Evolutionary conservation across 306 rosid species (phyloP).

Genomic region (Vicia sativa): DNA sequence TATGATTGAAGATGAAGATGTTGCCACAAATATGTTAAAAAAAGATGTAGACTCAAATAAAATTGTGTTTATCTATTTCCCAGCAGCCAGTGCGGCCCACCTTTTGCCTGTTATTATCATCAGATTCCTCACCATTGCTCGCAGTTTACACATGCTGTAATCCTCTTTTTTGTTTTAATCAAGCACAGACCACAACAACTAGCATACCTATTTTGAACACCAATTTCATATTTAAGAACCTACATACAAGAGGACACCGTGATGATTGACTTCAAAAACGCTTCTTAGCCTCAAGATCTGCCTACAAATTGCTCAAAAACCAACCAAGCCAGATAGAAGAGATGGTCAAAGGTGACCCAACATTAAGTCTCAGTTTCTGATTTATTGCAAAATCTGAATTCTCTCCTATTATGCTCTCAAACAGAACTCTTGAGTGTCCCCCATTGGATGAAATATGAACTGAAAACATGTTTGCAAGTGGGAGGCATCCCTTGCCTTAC

Average conservation of each 20-base stretch:
- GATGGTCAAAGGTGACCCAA: neutral
- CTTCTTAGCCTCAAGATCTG: neutral
- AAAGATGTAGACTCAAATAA: constrained; percentile 4
- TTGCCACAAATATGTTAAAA: neutral
- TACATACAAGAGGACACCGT: neutral
- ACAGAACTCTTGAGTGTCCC: neutral
- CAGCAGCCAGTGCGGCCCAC: neutral
- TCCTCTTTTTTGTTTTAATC: neutral
- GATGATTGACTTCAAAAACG: neutral
- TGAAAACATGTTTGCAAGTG: neutral
- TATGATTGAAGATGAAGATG: constrained; percentile 30
- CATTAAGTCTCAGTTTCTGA: neutral
- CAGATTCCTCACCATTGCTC: neutral
- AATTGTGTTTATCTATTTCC: constrained; percentile 23
- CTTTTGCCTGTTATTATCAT: neutral
- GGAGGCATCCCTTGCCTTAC: neutral
- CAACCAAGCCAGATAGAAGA: constrained; percentile 2
- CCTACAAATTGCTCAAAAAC: neutral
- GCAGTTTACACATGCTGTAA: neutral
- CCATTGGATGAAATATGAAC: neutral
- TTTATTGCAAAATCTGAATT: neutral
- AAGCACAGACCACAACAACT: neutral
- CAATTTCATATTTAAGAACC: constrained; percentile 6
- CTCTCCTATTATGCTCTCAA: neutral
- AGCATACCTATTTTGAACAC: neutral